Percentiles rank a stretch among this genome's conserved stretches.
Evolutionary conservation across 495 filamentous ascomycete species (phyloP).

Genomic region (Talaromyces stipitatus): DNA sequence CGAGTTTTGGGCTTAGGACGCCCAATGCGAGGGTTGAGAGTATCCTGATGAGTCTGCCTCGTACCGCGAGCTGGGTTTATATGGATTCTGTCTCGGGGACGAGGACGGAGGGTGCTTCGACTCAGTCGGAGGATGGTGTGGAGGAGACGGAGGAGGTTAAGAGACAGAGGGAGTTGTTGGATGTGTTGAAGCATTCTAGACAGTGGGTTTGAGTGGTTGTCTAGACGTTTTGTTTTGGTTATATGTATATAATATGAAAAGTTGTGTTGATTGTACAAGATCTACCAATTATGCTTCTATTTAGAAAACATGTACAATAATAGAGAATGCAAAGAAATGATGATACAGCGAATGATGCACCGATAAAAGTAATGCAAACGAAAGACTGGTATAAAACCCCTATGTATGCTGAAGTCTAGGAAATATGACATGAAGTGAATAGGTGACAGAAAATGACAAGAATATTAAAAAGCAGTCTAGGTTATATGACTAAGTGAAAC

Average conservation of each 20-base stretch:
- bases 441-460: not conserved
- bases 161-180: conserved; percentile 60
- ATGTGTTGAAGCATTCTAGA: conserved; percentile 75
- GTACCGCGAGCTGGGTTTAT: conserved; percentile 91
- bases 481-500: not conserved
- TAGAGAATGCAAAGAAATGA: not conserved
- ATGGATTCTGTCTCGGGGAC: conserved; percentile 64
- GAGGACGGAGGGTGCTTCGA: conserved; percentile 24
- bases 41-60: conserved; percentile 92
- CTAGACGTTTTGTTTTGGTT: not conserved
- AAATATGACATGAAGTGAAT: not conserved
- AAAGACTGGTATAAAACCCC: not conserved
- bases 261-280: not conserved
- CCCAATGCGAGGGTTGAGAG: conserved; percentile 89
- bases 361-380: not conserved
- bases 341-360: not conserved
- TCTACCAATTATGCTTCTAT: not conserved
- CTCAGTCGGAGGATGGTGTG: conserved; percentile 21
- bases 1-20: conserved; percentile 88
- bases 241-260: not conserved
- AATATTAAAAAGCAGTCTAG: not conserved
- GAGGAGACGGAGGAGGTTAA: conserved; percentile 42
- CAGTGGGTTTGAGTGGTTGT: conserved; percentile 68
- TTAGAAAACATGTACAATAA: not conserved
- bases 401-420: not conserved